A percentile compares a stretch with the other conserved stretches of the same genome.
These are phyloP conservation scores for Hibiscus trionum DNA, from an alignment of 345 rosid species.

Conservation along the genomic window DNA sequence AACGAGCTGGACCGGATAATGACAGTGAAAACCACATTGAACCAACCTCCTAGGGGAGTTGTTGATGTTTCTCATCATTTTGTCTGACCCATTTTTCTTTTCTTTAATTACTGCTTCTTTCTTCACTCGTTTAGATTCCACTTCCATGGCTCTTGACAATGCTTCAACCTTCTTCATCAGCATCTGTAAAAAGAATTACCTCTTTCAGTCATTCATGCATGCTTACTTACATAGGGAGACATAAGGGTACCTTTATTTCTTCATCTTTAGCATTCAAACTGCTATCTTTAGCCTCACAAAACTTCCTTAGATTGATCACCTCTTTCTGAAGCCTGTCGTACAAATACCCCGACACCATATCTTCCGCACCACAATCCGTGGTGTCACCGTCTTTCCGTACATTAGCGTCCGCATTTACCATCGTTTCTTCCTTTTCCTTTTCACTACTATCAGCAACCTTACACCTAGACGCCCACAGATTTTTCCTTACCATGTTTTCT, in stretches of 20 bases:
- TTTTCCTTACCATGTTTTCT: slow-evolving; percentile 31
- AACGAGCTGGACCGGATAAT: no score
- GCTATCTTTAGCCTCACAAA: slow-evolving; percentile 53
- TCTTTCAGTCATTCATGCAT: not conserved
- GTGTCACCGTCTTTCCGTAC: slow-evolving; percentile 19
- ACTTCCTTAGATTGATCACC: slow-evolving; percentile 58
- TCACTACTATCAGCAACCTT: slow-evolving; percentile 43
- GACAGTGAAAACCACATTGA: no score
- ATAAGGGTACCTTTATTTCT: slow-evolving; percentile 52
- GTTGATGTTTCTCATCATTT: slow-evolving; percentile 17
- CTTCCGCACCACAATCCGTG: slow-evolving; percentile 21
- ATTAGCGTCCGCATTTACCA: slow-evolving; percentile 21
- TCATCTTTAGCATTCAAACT: slow-evolving; percentile 53
- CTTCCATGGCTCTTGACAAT: slow-evolving; percentile 61
- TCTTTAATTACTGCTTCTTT: slow-evolving; percentile 71
- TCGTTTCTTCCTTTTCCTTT: slow-evolving; percentile 49
- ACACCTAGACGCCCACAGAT: slow-evolving; percentile 47
- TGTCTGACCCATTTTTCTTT: slow-evolving; percentile 36
- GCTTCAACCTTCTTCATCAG: slow-evolving; percentile 76
- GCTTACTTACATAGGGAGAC: not conserved
- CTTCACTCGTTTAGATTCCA: slow-evolving; percentile 70
- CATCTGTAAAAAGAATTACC: slow-evolving; percentile 37
- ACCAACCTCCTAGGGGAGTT: slow-evolving; percentile 25
- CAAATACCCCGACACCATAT: slow-evolving; percentile 76
- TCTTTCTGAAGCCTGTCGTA: slow-evolving; percentile 89